phyloP scores from a whole-genome alignment of 371 early-diverging fungal species.

The Syncephalastrum monosporum region DNA sequence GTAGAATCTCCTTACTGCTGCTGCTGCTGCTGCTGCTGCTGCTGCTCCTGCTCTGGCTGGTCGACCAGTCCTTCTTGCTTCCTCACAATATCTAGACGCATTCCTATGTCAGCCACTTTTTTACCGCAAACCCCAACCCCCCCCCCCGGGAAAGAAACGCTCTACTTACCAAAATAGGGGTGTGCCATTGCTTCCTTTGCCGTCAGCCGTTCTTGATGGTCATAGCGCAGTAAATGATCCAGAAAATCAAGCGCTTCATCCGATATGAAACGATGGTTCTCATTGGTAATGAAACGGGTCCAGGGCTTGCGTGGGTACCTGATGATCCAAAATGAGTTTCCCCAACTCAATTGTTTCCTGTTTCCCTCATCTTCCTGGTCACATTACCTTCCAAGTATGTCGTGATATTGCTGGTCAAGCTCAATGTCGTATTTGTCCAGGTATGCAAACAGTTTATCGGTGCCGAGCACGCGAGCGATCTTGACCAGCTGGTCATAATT shows the following conservation, averaged over 20 bases:
- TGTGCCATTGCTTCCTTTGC: constrained; percentile 96
- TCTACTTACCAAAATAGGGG: constrained; percentile 79
- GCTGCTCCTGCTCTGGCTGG: too few species aligned
- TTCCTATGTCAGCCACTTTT: too few species aligned
- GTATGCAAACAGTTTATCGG: constrained; percentile 90
- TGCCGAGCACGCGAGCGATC: constrained; percentile 96
- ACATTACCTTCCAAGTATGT: constrained; percentile 66
- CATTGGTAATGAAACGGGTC: constrained; percentile 86
- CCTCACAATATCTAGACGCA: too few species aligned
- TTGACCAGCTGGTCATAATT: constrained; percentile 98
- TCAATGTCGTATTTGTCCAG: constrained; percentile 93
- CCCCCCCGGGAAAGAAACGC: too few species aligned
- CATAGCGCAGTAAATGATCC: constrained; percentile 93
- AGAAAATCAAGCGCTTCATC: constrained; percentile 94
- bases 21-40: too few species aligned
- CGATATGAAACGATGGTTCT: constrained; percentile 82
- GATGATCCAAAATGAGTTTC: not conserved
- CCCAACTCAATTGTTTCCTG: too few species aligned
- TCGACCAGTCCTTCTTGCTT: too few species aligned
- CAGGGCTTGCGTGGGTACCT: constrained; percentile 93
- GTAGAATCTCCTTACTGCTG: too few species aligned
- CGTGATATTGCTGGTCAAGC: constrained; percentile 85
- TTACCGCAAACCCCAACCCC: too few species aligned
- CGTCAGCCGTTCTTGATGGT: constrained; percentile 96
- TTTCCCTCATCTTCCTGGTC: too few species aligned